A percentile compares a stretch with the other conserved stretches of the same genome.
phyloP scores from a whole-genome alignment of 768 basidiomycete species.

The Kwoniella sp. region DNA sequence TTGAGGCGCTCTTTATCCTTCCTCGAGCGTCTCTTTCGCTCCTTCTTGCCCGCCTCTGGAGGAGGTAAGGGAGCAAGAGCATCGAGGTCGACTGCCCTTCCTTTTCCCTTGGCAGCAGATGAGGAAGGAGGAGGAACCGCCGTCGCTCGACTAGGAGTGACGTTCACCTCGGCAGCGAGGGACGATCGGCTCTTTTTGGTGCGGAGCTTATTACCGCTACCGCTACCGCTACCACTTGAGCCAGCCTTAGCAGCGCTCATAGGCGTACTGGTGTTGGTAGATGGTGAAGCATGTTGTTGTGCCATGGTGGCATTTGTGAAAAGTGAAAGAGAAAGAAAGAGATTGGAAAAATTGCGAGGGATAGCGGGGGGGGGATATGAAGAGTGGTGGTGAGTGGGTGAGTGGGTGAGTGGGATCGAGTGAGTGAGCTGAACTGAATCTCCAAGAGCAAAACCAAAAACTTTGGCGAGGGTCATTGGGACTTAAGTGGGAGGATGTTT shows the following conservation, averaged over 20 bases:
- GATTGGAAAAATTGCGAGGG: not conserved
- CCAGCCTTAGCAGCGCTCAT: conserved; percentile 4
- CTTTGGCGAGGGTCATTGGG: conserved; percentile 4
- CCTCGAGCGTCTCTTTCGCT: conserved; percentile 6
- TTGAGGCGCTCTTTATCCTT: not conserved
- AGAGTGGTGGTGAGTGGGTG: no score
- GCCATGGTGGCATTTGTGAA: conserved; percentile 26
- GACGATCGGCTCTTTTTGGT: not conserved
- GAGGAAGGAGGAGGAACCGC: not conserved
- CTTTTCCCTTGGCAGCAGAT: conserved; percentile 21
- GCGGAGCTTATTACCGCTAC: not conserved
- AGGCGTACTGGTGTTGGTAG: conserved; percentile 8
- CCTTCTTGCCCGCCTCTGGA: conserved; percentile 5
- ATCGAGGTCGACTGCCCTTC: conserved; percentile 19
- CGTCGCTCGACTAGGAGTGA: conserved; percentile 15
- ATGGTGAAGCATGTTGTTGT: conserved; percentile 21
- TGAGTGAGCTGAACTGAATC: not conserved
- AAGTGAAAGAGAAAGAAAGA: conserved; percentile 3
- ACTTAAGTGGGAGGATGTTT: conserved; percentile 12
- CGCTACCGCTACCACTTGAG: not conserved
- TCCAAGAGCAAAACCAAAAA: conserved; percentile 12
- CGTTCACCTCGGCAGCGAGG: not conserved
- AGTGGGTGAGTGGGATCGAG: not conserved
- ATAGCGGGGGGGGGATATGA: not conserved
- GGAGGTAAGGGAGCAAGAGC: not conserved